Percentiles rank a stretch among this genome's conserved stretches.
Evolutionary conservation across 441 rosid species (phyloP).

Genomic region (Gossypium schwendimanii): DNA sequence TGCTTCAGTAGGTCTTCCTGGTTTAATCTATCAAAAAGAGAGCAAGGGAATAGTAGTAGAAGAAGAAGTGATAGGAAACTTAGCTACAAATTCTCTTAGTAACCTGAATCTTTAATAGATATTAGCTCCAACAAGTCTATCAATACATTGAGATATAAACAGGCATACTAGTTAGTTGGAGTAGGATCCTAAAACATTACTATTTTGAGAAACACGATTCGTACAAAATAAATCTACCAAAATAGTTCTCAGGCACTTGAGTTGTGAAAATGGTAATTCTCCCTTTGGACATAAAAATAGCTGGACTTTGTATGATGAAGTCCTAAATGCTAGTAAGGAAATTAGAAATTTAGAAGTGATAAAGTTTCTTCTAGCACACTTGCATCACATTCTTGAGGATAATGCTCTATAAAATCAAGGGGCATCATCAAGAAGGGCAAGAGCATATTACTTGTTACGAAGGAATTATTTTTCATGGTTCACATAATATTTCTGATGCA

Average conservation of each 20-base stretch:
- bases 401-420: conserved; percentile 2
- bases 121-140: neutral
- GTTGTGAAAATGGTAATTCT: neutral
- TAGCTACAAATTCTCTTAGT: neutral
- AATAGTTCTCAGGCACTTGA: neutral
- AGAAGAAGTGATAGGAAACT: neutral
- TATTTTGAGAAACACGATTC: neutral
- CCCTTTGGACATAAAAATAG: neutral
- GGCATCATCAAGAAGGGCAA: neutral
- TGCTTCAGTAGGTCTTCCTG: conserved; percentile 59
- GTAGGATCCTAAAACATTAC: neutral
- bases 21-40: neutral
- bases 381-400: neutral
- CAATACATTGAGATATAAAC: conserved; percentile 6
- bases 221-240: neutral
- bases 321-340: conserved; percentile 5
- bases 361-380: conserved; percentile 4
- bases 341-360: neutral
- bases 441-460: neutral
- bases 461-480: neutral
- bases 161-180: neutral
- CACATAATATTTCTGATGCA: conserved; percentile 3
- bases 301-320: neutral
- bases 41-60: neutral
- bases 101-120: neutral